phyloP scores from a whole-genome alignment of 345 rosid species.

The Eucalyptus leucophloia region DNA sequence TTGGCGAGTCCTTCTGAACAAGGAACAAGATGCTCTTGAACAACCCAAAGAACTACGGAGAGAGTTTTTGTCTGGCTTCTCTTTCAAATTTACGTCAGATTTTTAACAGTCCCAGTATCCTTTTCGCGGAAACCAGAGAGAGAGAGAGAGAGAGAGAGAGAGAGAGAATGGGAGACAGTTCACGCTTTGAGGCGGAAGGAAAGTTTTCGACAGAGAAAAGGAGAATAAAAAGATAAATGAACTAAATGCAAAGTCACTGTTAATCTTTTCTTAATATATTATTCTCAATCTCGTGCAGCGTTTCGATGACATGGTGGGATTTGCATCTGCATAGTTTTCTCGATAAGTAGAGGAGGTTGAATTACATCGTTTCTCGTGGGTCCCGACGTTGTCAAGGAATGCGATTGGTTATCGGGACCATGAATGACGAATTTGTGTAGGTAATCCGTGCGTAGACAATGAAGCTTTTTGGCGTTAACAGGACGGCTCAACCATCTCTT shows the following conservation, averaged over 20 bases:
- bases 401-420: background rate
- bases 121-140: background rate
- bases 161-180: background rate
- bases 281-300: background rate
- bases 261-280: background rate
- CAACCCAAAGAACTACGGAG: background rate
- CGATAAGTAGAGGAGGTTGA: background rate
- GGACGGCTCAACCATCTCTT: constrained; percentile 26
- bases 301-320: background rate
- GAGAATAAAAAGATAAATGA: background rate
- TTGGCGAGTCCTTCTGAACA: background rate
- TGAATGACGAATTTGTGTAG: background rate
- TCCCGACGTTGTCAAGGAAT: background rate
- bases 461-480: background rate
- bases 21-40: background rate
- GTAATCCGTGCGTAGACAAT: background rate
- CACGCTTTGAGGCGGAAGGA: background rate
- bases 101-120: background rate
- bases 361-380: background rate
- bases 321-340: background rate
- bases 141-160: background rate
- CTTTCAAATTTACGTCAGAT: background rate
- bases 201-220: background rate
- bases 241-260: background rate
- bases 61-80: background rate